These are phyloP conservation scores for Plasmodium reichenowi DNA, from an alignment of 169 alveolate species.

Conservation along the genomic window DNA sequence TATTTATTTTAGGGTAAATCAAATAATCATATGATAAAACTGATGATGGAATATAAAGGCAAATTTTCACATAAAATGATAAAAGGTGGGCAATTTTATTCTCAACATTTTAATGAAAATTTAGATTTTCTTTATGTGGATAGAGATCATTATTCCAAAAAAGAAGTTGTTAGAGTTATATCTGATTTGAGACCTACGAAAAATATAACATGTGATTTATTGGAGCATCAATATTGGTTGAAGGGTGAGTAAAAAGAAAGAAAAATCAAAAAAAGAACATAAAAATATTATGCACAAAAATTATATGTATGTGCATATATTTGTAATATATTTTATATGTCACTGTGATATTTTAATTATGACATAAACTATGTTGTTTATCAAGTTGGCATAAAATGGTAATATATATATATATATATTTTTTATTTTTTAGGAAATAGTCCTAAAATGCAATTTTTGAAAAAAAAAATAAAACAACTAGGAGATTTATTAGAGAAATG, in stretches of 20 bases:
- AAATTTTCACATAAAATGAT: conserved; percentile 93
- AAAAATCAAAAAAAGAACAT: neutral
- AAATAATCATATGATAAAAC: conserved; percentile 96
- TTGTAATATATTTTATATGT: neutral
- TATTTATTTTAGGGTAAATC: conserved; percentile 89
- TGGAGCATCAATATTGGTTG: conserved; percentile 86
- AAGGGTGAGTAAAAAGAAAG: conserved; percentile 65
- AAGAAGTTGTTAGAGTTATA: conserved; percentile 83
- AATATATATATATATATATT: neutral
- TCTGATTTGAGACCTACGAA: conserved; percentile 88
- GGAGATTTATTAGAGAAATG: conserved; percentile 96
- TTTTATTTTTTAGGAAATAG: conserved; percentile 76
- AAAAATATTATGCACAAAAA: conserved; percentile 6
- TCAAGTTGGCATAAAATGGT: neutral
- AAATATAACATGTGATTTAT: conserved; percentile 84
- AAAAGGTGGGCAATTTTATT: conserved; percentile 89
- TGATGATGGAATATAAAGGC: conserved; percentile 96
- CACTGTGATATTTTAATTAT: too few species aligned
- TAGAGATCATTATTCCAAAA: conserved; percentile 88
- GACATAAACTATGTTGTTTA: too few species aligned
- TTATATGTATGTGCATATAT: neutral
- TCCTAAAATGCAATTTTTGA: conserved; percentile 82
- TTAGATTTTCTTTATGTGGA: conserved; percentile 83
- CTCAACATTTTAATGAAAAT: conserved; percentile 90
- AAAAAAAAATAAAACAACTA: conserved; percentile 87